These are phyloP conservation scores for Cadophora malorum DNA, from an alignment of 2,329 filamentous ascomycete species.

Conservation along the genomic window DNA sequence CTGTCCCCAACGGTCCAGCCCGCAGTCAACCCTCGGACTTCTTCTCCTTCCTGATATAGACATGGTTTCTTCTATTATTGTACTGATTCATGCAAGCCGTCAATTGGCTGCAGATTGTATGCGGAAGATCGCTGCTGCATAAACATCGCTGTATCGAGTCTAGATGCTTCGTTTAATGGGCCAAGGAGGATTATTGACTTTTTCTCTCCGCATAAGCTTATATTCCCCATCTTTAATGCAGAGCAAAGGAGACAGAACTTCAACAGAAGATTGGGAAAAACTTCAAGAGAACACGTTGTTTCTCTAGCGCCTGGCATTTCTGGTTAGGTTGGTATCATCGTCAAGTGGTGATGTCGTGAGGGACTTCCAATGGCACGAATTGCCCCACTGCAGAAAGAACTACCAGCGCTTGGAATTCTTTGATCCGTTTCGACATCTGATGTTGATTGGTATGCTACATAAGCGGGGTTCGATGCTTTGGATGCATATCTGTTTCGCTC, in stretches of 20 bases:
- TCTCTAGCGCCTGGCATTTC: neutral
- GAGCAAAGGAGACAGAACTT: neutral
- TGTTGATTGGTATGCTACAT: no score
- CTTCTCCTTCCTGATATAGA: neutral
- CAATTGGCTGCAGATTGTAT: slow-evolving; percentile 5
- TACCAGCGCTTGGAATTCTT: no score
- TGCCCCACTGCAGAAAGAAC: no score
- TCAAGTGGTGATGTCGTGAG: neutral
- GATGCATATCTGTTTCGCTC: no score
- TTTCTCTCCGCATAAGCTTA: slow-evolving; percentile 13
- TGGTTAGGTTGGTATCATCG: neutral
- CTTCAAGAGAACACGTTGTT: slow-evolving; percentile 30
- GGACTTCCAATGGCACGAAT: no score
- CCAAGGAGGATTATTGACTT: slow-evolving; percentile 11
- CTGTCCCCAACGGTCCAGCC: slow-evolving; percentile 5
- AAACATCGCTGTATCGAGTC: neutral
- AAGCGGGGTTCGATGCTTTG: no score
- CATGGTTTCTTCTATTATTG: slow-evolving; percentile 1
- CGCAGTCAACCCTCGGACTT: slow-evolving; percentile 4
- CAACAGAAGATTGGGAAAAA: slow-evolving; percentile 24
- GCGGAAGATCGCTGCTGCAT: neutral
- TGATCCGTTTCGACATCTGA: no score
- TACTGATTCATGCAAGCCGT: neutral
- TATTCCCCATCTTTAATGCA: neutral
- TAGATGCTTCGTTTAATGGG: neutral